Conservation (phyloP, 176 grass and related monocot genomes). For the Phragmites australis region DNA sequence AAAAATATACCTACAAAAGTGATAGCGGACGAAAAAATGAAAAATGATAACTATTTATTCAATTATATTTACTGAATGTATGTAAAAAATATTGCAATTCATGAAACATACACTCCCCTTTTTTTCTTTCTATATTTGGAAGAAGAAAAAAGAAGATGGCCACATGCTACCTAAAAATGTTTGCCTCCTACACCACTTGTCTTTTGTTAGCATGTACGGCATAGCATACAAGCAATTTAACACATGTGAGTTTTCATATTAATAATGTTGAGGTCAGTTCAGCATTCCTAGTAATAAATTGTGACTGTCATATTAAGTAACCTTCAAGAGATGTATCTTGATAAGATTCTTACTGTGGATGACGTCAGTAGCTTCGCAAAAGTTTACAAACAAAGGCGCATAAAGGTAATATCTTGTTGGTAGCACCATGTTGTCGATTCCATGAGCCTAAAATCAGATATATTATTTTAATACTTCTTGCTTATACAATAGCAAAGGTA, state of each 20-base stretch:
- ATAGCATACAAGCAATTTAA: not conserved
- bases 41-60: no score
- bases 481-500: not conserved
- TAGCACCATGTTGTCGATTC: slow-evolving; percentile 81
- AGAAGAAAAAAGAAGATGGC: not conserved
- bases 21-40: no score
- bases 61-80: no score
- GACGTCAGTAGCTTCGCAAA: slow-evolving; percentile 81
- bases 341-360: slow-evolving; percentile 69
- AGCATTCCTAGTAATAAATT: not conserved
- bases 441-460: slow-evolving; percentile 63
- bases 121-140: not conserved
- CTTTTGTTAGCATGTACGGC: no score
- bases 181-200: not conserved
- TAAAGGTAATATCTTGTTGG: slow-evolving; percentile 98
- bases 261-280: not conserved
- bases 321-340: not conserved
- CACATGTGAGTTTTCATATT: not conserved
- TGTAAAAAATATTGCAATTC: not conserved
- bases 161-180: not conserved
- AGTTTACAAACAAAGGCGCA: slow-evolving; percentile 71
- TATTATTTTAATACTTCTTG: not conserved
- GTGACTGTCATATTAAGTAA: not conserved
- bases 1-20: no score
- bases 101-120: not conserved